Base-by-base conservation (phyloP, 1,139 yeast genomes). In the Geotrichum aggregatum region DNA sequence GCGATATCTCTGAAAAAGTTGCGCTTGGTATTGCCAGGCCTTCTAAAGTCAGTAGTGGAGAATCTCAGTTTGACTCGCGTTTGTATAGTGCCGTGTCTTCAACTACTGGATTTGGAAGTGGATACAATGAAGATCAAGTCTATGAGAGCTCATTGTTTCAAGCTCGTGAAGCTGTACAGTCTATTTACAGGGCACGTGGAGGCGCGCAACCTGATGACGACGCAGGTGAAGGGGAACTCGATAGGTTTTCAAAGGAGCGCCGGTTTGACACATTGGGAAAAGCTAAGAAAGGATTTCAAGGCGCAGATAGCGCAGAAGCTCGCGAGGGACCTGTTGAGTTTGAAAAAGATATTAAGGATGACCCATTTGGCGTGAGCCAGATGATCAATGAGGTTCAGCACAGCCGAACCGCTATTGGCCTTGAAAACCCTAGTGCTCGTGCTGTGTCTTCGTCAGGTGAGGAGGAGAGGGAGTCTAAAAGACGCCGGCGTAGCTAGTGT, bases 101-200 rank as follows among this genome's bases (percentile, higher is more conserved):
- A 10, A 58, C 71, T 1, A 58, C 57, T 3, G 61, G 57, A 2
- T 56, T 61, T 3, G 68, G 72, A 16, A 66, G 71, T 5, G 68
- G 71, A 36, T 69, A 71, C 50, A 69, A 70, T 52, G 76, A 74
- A 34, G 81, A 77, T 52, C 78, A 76, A 58, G 68, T 78, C 2
- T 83, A 82, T 59, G 84, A 80, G 58, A 72, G 67, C 51, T 80
- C 86, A 1, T 64, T 83, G 33, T 82, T 82, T 61, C 68, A 70
- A 40, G 76, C 74, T 1, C 78, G 78, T 49, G 78, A 76, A 51
- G 80, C 77, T 8, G 68, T 79, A 8, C 74, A 74, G 49, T 74
- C 71, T 44, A 72, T 80, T 10, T 80, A 80, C 60, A 70, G 78
- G 54, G 47, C 52, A 4, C 57, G 64, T n/a, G 61, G 57, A 1